Percentiles rank a stretch among this genome's conserved stretches.
phyloP scores from a whole-genome alignment of 2,329 filamentous ascomycete species.

The Neopestalotiopsis sp. region DNA sequence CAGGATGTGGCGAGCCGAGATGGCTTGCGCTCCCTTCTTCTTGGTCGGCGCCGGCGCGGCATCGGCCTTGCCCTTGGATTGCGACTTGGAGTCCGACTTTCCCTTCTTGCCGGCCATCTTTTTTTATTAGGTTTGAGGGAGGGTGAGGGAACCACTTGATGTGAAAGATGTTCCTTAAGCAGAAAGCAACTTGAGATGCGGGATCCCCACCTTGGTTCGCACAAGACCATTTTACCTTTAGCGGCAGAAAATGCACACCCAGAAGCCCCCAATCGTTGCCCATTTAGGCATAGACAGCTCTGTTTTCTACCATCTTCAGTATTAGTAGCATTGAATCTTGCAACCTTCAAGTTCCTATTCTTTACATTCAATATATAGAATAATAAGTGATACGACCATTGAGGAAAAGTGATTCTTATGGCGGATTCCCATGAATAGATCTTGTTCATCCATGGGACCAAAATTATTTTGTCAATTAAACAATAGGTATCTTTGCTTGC shows the following conservation, averaged over 20 bases:
- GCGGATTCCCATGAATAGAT: not conserved
- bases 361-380: too few relatives aligned
- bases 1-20: constrained; percentile 78
- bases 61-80: constrained; percentile 25
- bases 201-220: constrained; percentile 32
- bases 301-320: too few relatives aligned
- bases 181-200: not conserved
- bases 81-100: constrained; percentile 26
- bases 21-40: constrained; percentile 65
- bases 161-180: not conserved
- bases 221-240: not conserved
- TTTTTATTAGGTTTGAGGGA: constrained; percentile 16
- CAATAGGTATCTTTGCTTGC: too few relatives aligned
- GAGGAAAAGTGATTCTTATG: too few relatives aligned
- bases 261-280: not conserved
- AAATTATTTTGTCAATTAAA: too few relatives aligned
- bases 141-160: not conserved
- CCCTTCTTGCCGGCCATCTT: constrained; percentile 29
- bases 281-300: not conserved
- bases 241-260: not conserved
- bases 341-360: too few relatives aligned
- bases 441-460: not conserved
- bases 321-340: too few relatives aligned
- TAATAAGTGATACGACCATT: too few relatives aligned
- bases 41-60: constrained; percentile 31